These are phyloP conservation scores for Botrytis medusae DNA, from an alignment of 2,329 filamentous ascomycete genomes.

Conservation along the genomic window DNA sequence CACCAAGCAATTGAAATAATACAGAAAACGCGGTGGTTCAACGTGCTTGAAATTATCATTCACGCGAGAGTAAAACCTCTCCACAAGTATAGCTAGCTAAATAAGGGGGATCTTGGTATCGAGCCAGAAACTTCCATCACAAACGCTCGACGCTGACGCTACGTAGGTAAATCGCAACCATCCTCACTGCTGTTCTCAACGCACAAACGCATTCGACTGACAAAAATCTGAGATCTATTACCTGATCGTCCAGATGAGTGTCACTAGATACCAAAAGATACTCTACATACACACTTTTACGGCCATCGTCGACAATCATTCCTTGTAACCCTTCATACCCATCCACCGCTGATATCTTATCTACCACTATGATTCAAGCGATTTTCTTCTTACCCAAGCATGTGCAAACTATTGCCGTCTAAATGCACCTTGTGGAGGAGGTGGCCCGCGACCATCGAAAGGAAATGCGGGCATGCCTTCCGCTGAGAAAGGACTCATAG, in stretches of 20 bases:
- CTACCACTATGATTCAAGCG: not conserved
- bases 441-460: conserved; percentile 51
- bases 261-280: not conserved
- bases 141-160: not conserved
- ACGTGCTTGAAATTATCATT: conserved; percentile 1
- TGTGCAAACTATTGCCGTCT: conserved; percentile 40
- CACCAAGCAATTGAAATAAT: not conserved
- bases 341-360: not conserved
- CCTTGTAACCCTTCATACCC: not conserved
- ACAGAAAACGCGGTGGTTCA: not conserved
- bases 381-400: not conserved
- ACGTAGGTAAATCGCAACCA: not conserved
- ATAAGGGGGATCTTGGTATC: conserved; percentile 7
- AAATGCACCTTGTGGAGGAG: conserved; percentile 52
- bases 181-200: not conserved
- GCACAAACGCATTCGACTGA: conserved; percentile 8
- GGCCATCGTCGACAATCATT: not conserved
- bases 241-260: not conserved
- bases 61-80: not conserved
- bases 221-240: not conserved
- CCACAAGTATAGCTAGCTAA: conserved; percentile 9
- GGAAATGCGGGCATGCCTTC: conserved; percentile 52
- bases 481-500: conserved; percentile 54
- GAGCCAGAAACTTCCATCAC: not conserved
- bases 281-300: conserved; percentile 1